These are phyloP conservation scores for Candida caryicola DNA, from an alignment of 805 yeast species.

Conservation along the genomic window DNA sequence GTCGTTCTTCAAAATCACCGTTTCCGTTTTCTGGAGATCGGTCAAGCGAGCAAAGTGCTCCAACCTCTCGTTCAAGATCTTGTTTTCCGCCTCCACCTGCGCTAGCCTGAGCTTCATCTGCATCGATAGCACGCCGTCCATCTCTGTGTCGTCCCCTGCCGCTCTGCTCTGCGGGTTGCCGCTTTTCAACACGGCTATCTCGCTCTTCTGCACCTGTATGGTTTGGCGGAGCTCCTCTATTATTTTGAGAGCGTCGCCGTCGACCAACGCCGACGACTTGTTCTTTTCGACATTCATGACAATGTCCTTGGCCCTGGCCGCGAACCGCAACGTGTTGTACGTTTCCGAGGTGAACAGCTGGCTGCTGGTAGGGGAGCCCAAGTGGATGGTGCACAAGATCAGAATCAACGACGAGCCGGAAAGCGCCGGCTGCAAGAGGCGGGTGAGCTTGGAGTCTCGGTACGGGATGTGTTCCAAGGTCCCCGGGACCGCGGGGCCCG, in stretches of 20 bases:
- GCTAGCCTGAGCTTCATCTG: constrained; percentile 12
- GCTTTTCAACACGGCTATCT: constrained; percentile 37
- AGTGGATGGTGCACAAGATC: constrained; percentile 82
- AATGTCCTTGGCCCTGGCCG: constrained; percentile 88
- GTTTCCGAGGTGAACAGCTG: constrained; percentile 69
- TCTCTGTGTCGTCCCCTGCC: neutral
- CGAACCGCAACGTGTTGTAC: constrained; percentile 82
- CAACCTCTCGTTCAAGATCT: constrained; percentile 59
- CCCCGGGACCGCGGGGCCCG: constrained; percentile 20
- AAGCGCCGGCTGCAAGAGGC: constrained; percentile 87
- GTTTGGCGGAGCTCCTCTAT: constrained; percentile 57
- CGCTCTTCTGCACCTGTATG: constrained; percentile 58
- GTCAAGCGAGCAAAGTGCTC: constrained; percentile 67
- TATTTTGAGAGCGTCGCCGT: constrained; percentile 37
- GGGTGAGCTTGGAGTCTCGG: constrained; percentile 87
- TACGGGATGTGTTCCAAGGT: constrained; percentile 74
- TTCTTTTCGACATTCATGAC: constrained; percentile 62
- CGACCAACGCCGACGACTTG: constrained; percentile 35
- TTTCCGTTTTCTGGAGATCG: constrained; percentile 57
- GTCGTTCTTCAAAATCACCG: constrained; percentile 57
- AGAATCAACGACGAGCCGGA: constrained; percentile 84
- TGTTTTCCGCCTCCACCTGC: constrained; percentile 57
- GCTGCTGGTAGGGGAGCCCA: constrained; percentile 39
- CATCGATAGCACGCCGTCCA: constrained; percentile 2
- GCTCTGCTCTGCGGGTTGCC: neutral